Evolutionary conservation across 2,329 filamentous ascomycete species (phyloP), one percentile per base, ranked within the genome.

Genomic region (Pseudophaeomoniella oleicola): DNA sequence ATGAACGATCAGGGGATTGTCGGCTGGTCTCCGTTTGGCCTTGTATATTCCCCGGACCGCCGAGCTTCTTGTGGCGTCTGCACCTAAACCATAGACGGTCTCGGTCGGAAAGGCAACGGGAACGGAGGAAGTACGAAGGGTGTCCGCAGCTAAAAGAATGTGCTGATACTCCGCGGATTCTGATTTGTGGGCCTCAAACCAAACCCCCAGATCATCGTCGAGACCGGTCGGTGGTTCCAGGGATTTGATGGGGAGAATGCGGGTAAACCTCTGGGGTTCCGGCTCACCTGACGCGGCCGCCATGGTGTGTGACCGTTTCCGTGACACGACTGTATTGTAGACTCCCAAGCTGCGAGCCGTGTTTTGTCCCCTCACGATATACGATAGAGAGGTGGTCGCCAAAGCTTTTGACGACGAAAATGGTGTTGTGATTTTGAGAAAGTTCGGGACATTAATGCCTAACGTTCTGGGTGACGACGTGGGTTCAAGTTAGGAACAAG

Each of bases 81-180:
- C 90, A n/a, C 86, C 90, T 5, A 98, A 70, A 0, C 90, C 90
- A 55, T 98, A 98, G 1, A 98, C 90, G 0, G 90, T 98, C 61
- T 98, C 90, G 0, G 90, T 98, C 1, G 90, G 90, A 54, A 98
- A 98, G 1, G 84, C 90, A 34, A 98, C 85, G 3, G 90, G 90
- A 17, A 17, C 16, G 17, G 16, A n/a, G 14, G 14, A 17, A 15
- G 17, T 34, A 12, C 32, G 13, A 9, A 34, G 16, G 16, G 10
- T 4, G n/a, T 34, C 14, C n/a, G 32, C 32, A 17, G 32, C 32
- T 19, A 17, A 12, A 6, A 17, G n/a, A 10, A 34, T 12, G 13
- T 34, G 16, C 16, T 17, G 9, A 15, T 12, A 34, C n/a, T 34
- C 32, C 22, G 6, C 22, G 6, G 22, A 27, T 27, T 27, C 22